Conservation (phyloP, 2,329 filamentous ascomycete genomes). For the Diaporthe helianthi region DNA sequence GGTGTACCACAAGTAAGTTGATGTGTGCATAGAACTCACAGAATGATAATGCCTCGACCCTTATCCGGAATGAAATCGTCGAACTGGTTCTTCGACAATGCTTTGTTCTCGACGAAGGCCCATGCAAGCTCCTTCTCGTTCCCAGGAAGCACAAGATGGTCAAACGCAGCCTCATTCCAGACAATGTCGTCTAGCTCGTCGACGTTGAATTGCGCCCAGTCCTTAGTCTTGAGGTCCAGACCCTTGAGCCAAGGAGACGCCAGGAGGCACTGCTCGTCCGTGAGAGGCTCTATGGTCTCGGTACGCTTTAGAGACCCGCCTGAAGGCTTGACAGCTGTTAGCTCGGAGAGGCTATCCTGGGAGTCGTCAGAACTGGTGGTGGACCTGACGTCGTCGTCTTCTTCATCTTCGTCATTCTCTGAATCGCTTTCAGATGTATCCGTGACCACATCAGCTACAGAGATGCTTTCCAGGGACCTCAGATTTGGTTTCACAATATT, state of each 20-base stretch:
- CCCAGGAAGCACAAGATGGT: slow-evolving; percentile 46
- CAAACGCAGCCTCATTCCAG: slow-evolving; percentile 48
- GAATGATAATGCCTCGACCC: slow-evolving; percentile 36
- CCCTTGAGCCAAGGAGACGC: slow-evolving; percentile 47
- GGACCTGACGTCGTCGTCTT: slow-evolving; percentile 15
- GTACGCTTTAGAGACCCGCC: slow-evolving; percentile 8
- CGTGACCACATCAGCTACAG: slow-evolving; percentile 22
- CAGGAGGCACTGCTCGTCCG: slow-evolving; percentile 46
- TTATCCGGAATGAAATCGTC: slow-evolving; percentile 48
- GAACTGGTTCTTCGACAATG: slow-evolving; percentile 38
- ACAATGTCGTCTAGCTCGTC: slow-evolving; percentile 41
- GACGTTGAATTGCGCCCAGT: slow-evolving; percentile 41
- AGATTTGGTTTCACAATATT: slow-evolving; percentile 43
- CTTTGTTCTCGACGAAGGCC: slow-evolving; percentile 49
- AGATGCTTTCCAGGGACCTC: slow-evolving; percentile 33
- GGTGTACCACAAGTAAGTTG: not conserved
- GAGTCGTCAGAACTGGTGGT: not conserved
- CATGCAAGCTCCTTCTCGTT: slow-evolving; percentile 48
- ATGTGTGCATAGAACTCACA: not conserved
- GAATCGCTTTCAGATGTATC: not conserved
- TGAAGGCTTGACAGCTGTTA: slow-evolving; percentile 11
- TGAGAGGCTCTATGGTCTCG: slow-evolving; percentile 41
- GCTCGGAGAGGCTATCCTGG: not conserved
- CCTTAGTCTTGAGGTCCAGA: slow-evolving; percentile 47
- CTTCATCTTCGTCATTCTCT: slow-evolving; percentile 1